phyloP scores from a whole-genome alignment of 75 land plant species.

The Picea sitchensis region DNA sequence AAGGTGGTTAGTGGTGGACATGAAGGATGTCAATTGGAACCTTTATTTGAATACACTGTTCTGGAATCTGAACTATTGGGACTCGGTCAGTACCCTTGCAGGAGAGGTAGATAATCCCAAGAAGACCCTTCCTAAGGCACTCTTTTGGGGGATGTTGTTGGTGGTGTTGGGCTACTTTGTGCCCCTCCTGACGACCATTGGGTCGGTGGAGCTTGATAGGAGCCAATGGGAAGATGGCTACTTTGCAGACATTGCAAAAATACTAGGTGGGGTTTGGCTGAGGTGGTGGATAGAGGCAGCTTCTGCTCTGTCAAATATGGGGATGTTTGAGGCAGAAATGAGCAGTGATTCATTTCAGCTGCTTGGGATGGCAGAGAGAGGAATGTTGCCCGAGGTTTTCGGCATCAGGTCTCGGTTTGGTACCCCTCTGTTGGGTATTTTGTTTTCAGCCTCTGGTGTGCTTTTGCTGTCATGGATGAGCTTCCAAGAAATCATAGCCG shows the following conservation, averaged over 20 bases:
- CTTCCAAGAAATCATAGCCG: conserved; percentile 78
- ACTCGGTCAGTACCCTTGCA: conserved; percentile 70
- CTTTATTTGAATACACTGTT: conserved; percentile 68
- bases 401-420: conserved; percentile 55
- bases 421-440: conserved; percentile 63
- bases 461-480: conserved; percentile 70
- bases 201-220: conserved; percentile 40
- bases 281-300: conserved; percentile 67
- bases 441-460: conserved; percentile 73
- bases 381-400: conserved; percentile 58
- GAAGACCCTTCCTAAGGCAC: conserved; percentile 69
- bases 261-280: conserved; percentile 65
- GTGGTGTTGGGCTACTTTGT: conserved; percentile 59
- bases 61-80: conserved; percentile 93
- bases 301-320: conserved; percentile 74
- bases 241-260: conserved; percentile 56
- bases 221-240: conserved; percentile 75
- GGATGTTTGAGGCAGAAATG: conserved; percentile 87
- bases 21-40: conserved; percentile 53
- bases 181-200: conserved; percentile 67
- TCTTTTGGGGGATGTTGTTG: conserved; percentile 47
- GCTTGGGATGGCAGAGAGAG: conserved; percentile 71
- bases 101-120: conserved; percentile 78
- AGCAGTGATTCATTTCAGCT: conserved; percentile 81
- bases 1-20: conserved; percentile 54